Conservation (phyloP, 2,329 filamentous ascomycete genomes). For the Colletotrichum truncatum region DNA sequence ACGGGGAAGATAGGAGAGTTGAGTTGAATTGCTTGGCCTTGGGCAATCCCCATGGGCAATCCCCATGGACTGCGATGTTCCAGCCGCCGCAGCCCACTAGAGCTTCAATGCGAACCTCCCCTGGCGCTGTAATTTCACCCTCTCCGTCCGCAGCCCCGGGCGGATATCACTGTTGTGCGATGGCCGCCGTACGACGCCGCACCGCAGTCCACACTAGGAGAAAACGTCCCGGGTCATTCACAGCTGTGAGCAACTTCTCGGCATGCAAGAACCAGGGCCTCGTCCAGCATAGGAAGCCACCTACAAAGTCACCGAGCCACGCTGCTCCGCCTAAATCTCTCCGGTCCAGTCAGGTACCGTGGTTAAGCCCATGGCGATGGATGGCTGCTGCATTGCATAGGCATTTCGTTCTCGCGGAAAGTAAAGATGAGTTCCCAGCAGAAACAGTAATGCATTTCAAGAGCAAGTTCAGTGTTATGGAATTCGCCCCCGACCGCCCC, state of each 20-base stretch:
- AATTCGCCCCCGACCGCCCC: slow-evolving; percentile 5
- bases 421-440: neutral
- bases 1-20: slow-evolving; percentile 15
- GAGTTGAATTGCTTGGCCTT: slow-evolving; percentile 15
- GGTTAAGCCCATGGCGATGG: neutral
- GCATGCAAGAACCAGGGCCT: too few relatives aligned
- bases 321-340: too few relatives aligned
- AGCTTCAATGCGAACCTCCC: neutral
- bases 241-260: too few relatives aligned
- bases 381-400: too few relatives aligned
- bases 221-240: neutral
- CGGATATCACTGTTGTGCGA: slow-evolving; percentile 6
- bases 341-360: neutral
- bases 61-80: neutral
- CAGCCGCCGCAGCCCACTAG: neutral
- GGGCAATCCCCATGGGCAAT: slow-evolving; percentile 13
- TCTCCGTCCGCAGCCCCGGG: neutral
- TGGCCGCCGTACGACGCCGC: neutral
- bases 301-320: neutral
- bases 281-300: neutral
- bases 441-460: neutral
- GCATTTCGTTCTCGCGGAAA: neutral
- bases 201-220: neutral
- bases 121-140: neutral
- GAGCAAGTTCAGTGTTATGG: neutral